A percentile compares a stretch with the other conserved stretches of the same genome.
phyloP scores from a whole-genome alignment of 2,329 filamentous ascomycete genomes.

The Penicillium thymicola region DNA sequence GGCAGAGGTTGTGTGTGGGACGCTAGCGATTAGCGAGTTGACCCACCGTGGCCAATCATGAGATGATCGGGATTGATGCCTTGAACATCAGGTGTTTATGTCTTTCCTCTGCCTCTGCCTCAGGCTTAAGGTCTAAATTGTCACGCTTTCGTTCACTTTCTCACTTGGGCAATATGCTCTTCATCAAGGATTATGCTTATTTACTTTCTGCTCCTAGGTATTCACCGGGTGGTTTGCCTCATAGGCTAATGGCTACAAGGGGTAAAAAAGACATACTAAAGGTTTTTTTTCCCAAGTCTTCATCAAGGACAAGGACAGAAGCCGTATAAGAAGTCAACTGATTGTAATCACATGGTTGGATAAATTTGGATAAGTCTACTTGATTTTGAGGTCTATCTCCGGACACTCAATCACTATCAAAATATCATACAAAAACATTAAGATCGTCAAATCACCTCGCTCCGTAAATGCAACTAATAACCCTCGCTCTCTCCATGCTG shows the following conservation, averaged over 20 bases:
- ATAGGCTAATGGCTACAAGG: not conserved
- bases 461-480: not conserved
- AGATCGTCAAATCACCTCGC: not conserved
- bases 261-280: too few relatives aligned
- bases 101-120: not conserved
- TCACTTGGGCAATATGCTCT: not conserved
- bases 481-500: not conserved
- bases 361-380: not conserved
- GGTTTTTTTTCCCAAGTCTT: not conserved
- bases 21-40: conserved; percentile 40
- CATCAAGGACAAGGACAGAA: not conserved
- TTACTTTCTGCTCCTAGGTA: not conserved
- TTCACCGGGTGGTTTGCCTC: too few relatives aligned
- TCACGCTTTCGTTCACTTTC: not conserved
- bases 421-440: not conserved
- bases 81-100: conserved; percentile 6
- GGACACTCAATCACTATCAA: not conserved
- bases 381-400: not conserved
- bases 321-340: not conserved
- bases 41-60: conserved; percentile 23
- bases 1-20: conserved; percentile 42
- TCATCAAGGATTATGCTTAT: not conserved
- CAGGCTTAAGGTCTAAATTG: not conserved
- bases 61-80: not conserved
- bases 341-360: not conserved